Percentiles rank a stretch among this genome's conserved stretches.
These are phyloP conservation scores for Pseudozyma thailandica DNA, from an alignment of 1,284 basidiomycete species.

Conservation along the genomic window DNA sequence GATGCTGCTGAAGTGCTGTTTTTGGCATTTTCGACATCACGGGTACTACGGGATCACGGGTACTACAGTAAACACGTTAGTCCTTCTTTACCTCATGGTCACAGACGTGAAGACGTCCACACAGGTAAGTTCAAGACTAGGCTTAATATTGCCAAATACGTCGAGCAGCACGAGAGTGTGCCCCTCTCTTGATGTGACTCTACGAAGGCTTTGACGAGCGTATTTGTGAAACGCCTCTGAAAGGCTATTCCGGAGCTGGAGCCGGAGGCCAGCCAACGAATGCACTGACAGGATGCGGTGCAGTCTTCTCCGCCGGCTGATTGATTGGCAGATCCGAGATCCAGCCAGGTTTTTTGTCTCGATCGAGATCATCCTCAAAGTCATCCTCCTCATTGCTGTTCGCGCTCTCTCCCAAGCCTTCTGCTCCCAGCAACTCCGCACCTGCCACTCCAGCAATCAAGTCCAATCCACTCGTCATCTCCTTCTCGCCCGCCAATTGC, in stretches of 20 bases:
- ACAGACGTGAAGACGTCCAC: no score
- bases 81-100: no score
- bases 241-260: constrained; percentile 10
- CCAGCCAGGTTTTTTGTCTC: constrained; percentile 38
- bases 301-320: constrained; percentile 44
- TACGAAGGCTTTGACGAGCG: no score
- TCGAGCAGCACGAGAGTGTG: no score
- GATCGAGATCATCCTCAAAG: constrained; percentile 29
- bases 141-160: no score
- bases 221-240: neutral
- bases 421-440: constrained; percentile 35
- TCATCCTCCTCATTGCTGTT: constrained; percentile 44
- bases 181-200: no score
- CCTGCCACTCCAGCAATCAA: constrained; percentile 47
- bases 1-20: no score
- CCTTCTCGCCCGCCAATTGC: constrained; percentile 14
- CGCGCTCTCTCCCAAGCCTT: constrained; percentile 25
- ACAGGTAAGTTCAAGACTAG: no score
- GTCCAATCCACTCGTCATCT: constrained; percentile 43
- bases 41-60: no score
- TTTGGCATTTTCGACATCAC: no score
- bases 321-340: constrained; percentile 52
- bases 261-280: constrained; percentile 45
- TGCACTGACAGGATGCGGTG: constrained; percentile 42
- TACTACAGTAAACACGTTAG: no score